Evolutionary conservation across 2,329 filamentous ascomycete genomes (phyloP).

Genomic region (Sclerotinia minor): DNA sequence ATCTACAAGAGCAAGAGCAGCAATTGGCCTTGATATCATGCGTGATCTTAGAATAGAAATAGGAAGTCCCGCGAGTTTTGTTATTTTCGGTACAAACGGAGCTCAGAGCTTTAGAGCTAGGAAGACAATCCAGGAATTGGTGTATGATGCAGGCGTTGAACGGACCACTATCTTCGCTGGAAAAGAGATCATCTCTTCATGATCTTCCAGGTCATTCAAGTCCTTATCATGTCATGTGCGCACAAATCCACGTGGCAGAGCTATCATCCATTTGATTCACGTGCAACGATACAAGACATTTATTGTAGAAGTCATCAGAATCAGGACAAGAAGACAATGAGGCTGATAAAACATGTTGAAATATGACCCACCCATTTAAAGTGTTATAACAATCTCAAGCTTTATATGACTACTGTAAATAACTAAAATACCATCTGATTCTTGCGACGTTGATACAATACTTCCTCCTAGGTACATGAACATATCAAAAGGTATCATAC

Average conservation of each 20-base stretch:
- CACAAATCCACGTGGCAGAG: slow-evolving; percentile 12
- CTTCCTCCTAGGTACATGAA: neutral
- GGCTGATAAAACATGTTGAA: neutral
- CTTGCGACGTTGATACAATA: neutral
- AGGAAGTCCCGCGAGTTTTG: slow-evolving; percentile 37
- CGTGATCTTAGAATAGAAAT: slow-evolving; percentile 30
- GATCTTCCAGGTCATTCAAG: neutral
- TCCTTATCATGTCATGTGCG: slow-evolving; percentile 1
- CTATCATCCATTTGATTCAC: slow-evolving; percentile 14
- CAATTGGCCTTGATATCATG: slow-evolving; percentile 35
- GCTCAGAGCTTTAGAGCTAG: slow-evolving; percentile 33
- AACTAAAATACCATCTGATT: neutral
- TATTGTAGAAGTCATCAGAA: neutral
- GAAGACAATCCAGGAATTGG: slow-evolving; percentile 37
- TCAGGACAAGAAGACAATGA: neutral
- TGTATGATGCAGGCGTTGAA: slow-evolving; percentile 38
- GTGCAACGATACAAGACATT: slow-evolving; percentile 17
- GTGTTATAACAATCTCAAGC: neutral
- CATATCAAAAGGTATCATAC: slow-evolving; percentile 4
- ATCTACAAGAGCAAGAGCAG: slow-evolving; percentile 37
- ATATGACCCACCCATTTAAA: neutral
- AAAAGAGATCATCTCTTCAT: slow-evolving; percentile 22
- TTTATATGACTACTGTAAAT: neutral
- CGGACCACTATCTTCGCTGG: slow-evolving; percentile 37
- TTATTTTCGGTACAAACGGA: slow-evolving; percentile 35